Evolutionary conservation across 371 early-diverging fungal species (phyloP), one percentile per base, ranked within the genome.

Genomic region (Mycotypha africana): DNA sequence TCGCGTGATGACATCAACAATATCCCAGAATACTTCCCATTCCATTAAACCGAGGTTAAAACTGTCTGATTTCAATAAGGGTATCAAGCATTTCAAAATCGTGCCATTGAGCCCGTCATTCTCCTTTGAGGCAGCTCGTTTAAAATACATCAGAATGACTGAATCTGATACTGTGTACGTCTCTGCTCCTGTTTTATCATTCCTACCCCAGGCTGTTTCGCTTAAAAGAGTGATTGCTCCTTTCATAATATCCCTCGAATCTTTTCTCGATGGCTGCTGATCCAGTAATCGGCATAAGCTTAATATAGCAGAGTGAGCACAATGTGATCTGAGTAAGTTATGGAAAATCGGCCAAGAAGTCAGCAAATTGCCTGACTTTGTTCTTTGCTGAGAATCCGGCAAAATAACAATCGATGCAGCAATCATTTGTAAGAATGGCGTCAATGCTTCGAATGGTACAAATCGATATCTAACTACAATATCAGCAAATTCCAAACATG

Each of bases 391-490:
- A 33, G 11, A 25, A 23, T 51, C 45, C 5, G 52, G 54, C 22
- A 62, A 47, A 16, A 74, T 47, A 22, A 70, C 58, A 1, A 73
- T 67, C 9, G 71, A 65, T 14, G 62, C 64, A 39, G 81, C 81
- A 1, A 86, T 58, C 17, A 79, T 80, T 34, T 75, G 70, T 42
- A 83, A 56, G 48, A 83, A 78, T 1, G 65, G 63, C 2, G 65
- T 49, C 7, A 86, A 52, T 4, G 82, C 77, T 11, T 67, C 69
- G 6, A 67, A 55, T 1, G 88, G 86, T 2, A 85, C 81, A 52
- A 76, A 79, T 2, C 86, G 79, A 45, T 81, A 88, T 3, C 86
- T 74, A 2, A 85, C 81, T 19, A 85, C 76, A 14, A 82, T 78
- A 56, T 88, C 88, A 47, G 82, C 61, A 51, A 87, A 81, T 12